A percentile compares a stretch with the other conserved stretches of the same genome.
phyloP scores from a whole-genome alignment of 768 basidiomycete species.

The Trametes gibbosa region DNA sequence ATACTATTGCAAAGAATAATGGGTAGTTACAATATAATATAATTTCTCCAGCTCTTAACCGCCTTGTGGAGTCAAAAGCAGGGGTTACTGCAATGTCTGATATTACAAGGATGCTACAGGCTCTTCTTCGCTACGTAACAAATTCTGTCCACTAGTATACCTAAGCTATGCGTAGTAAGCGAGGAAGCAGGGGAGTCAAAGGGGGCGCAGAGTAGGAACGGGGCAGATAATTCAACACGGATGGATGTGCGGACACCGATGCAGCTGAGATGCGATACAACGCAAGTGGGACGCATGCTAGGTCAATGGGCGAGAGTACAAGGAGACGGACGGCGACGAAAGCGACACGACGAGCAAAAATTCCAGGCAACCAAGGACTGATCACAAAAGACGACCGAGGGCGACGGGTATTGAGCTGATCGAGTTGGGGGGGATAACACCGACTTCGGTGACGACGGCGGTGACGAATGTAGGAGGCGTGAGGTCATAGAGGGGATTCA shows the following conservation, averaged over 20 bases:
- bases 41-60: not conserved
- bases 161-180: conserved; percentile 9
- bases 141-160: conserved; percentile 15
- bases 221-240: conserved; percentile 5
- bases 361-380: not conserved
- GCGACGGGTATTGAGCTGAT: conserved; percentile 82
- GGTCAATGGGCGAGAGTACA: conserved; percentile 9
- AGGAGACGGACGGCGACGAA: not conserved
- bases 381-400: conserved; percentile 38
- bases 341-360: conserved; percentile 11
- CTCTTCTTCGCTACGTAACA: conserved; percentile 7
- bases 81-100: no score
- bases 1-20: not conserved
- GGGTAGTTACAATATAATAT: not conserved
- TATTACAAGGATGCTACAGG: conserved; percentile 15
- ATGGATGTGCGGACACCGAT: conserved; percentile 10
- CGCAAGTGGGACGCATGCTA: conserved; percentile 4
- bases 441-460: conserved; percentile 95
- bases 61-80: not conserved
- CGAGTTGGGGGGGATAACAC: conserved; percentile 89
- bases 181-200: not conserved
- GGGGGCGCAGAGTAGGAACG: not conserved
- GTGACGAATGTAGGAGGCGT: conserved; percentile 92
- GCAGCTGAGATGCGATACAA: conserved; percentile 15
- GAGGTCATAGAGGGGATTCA: conserved; percentile 91